These are phyloP conservation scores for Sclerotinia spermophila DNA, from an alignment of 2,329 filamentous ascomycete species.

Conservation along the genomic window DNA sequence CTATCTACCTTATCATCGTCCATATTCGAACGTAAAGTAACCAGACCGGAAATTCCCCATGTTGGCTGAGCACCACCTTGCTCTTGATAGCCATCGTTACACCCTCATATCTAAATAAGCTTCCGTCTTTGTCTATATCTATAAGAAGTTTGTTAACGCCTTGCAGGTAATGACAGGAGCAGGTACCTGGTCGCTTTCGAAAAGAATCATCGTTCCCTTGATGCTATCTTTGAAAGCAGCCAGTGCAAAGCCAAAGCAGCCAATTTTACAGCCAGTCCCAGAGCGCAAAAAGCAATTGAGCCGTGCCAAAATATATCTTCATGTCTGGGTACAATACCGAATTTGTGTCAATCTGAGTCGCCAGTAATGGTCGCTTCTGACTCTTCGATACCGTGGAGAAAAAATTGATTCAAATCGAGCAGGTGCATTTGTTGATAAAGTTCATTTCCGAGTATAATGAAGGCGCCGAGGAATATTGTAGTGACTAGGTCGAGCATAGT, in stretches of 20 bases:
- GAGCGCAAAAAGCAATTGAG: not conserved
- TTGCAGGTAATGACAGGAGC: conserved; percentile 6
- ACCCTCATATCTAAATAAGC: not conserved
- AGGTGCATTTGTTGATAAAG: not conserved
- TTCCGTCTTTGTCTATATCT: not conserved
- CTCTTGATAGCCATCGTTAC: not conserved
- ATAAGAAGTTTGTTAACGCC: conserved; percentile 10
- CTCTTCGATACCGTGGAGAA: not conserved
- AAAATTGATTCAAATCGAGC: not conserved
- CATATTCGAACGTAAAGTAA: conserved; percentile 2
- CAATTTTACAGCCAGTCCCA: not conserved
- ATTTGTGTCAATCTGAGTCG: not conserved
- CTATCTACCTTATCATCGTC: not conserved
- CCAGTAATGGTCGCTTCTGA: not conserved
- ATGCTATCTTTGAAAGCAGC: conserved; percentile 5
- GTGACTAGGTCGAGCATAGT: conserved; percentile 14
- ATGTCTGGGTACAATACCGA: not conserved
- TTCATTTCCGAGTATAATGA: conserved; percentile 6
- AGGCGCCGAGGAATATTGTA: conserved; percentile 1
- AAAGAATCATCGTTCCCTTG: not conserved
- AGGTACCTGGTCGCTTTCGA: conserved; percentile 4
- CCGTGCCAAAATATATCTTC: not conserved
- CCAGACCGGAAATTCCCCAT: no score
- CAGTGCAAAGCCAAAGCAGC: conserved; percentile 5
- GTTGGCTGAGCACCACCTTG: not conserved